Conservation (phyloP, 805 yeast genomes). For the Yamadazyma takamatsuzukensis region DNA sequence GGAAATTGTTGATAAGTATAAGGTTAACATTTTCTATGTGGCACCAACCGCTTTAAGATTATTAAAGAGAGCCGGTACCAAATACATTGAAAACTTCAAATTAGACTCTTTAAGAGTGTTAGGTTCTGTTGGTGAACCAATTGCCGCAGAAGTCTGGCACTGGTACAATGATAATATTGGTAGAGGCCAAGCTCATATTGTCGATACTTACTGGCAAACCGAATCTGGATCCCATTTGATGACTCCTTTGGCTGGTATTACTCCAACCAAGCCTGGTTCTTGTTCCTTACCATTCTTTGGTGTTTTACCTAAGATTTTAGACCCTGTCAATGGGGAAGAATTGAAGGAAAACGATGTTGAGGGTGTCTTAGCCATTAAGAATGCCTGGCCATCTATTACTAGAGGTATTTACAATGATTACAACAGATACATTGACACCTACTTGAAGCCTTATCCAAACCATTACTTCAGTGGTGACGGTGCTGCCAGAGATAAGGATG, state of each 20-base stretch:
- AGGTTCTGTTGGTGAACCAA: constrained; percentile 99
- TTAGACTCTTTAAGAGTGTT: constrained; percentile 83
- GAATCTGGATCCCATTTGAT: constrained; percentile 96
- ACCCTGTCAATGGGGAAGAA: constrained; percentile 88
- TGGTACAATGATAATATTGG: constrained; percentile 96
- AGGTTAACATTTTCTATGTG: constrained; percentile 93
- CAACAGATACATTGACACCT: constrained; percentile 82
- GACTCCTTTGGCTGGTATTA: constrained; percentile 91
- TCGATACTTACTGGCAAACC: constrained; percentile 99
- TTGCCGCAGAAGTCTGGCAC: constrained; percentile 97
- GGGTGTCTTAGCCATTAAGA: constrained; percentile 88
- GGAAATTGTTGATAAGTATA: constrained; percentile 90
- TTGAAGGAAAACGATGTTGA: constrained; percentile 85
- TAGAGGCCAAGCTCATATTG: constrained; percentile 80
- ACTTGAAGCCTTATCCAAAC: constrained; percentile 89
- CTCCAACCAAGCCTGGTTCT: constrained; percentile 95
- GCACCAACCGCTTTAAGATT: constrained; percentile 98
- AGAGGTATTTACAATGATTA: constrained; percentile 92
- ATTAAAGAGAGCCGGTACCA: constrained; percentile 84
- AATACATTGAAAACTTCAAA: constrained; percentile 75
- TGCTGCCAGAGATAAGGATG: constrained; percentile 95
- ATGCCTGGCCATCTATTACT: constrained; percentile 99
- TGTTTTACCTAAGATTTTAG: constrained; percentile 83
- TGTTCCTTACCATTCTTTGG: constrained; percentile 98
- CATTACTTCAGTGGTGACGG: constrained; percentile 97